phyloP scores from a whole-genome alignment of 108 stramenopile genomes.

The Skeletonema grethae region DNA sequence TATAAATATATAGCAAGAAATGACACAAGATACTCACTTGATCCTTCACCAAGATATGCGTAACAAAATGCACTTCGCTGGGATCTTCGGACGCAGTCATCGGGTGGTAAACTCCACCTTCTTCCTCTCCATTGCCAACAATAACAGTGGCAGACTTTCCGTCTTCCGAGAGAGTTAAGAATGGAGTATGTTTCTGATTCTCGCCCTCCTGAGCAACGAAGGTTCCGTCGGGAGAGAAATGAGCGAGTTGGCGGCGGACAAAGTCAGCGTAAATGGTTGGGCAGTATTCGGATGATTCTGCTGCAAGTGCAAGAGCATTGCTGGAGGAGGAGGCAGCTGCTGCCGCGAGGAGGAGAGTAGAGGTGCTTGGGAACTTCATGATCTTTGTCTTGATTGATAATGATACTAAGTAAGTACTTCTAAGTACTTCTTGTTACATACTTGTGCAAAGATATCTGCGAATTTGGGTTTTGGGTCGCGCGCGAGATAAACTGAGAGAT shows the following conservation, averaged over 20 bases:
- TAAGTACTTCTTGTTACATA: too few relatives aligned
- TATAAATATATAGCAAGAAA: neutral
- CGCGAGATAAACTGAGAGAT: too few relatives aligned
- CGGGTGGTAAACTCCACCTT: conserved; percentile 26
- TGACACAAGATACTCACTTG: conserved; percentile 17
- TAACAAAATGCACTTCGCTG: conserved; percentile 20
- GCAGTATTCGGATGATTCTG: conserved; percentile 18
- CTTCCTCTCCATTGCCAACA: conserved; percentile 20
- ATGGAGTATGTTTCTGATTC: conserved; percentile 13
- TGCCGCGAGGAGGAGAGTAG: neutral
- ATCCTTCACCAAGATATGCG: conserved; percentile 24
- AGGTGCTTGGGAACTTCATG: neutral
- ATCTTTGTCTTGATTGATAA: neutral
- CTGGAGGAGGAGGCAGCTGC: conserved; percentile 5
- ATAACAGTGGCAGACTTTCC: conserved; percentile 7
- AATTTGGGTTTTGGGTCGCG: too few relatives aligned
- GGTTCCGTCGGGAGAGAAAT: neutral
- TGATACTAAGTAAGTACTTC: too few relatives aligned
- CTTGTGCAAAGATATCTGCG: too few relatives aligned
- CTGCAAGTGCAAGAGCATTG: neutral
- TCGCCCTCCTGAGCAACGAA: conserved; percentile 8
- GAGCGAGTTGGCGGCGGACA: conserved; percentile 17
- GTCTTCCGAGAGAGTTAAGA: conserved; percentile 18
- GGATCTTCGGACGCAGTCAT: conserved; percentile 27
- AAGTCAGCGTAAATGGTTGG: conserved; percentile 27